Percentiles rank a stretch among this genome's conserved stretches.
Conservation (phyloP, 129 eudicot genomes). For the Centella asiatica region DNA sequence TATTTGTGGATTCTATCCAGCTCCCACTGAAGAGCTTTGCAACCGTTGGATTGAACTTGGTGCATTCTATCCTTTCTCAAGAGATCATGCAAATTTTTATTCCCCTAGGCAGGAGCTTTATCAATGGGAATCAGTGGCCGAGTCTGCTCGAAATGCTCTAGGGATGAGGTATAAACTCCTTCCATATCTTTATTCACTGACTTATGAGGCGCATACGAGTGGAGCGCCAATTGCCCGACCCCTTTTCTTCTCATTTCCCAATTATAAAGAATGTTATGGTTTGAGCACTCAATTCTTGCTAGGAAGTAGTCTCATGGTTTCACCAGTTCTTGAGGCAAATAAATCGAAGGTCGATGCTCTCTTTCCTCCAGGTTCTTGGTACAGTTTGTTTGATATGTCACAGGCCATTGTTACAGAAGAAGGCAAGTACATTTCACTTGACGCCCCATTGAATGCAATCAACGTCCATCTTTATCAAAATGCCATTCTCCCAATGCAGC, state of each 20-base stretch:
- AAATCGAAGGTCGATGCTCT: slow-evolving; percentile 53
- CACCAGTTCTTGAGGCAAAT: slow-evolving; percentile 73
- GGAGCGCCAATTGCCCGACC: slow-evolving; percentile 95
- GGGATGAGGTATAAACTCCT: slow-evolving; percentile 93
- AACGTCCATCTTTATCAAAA: slow-evolving; percentile 84
- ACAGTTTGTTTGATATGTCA: slow-evolving; percentile 63
- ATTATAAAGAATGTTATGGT: slow-evolving; percentile 33
- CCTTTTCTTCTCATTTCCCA: slow-evolving; percentile 69
- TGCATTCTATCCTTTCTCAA: slow-evolving; percentile 86
- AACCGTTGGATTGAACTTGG: slow-evolving; percentile 96
- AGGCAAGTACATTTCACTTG: slow-evolving; percentile 37
- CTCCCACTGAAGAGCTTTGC: slow-evolving; percentile 85
- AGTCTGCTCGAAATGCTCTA: slow-evolving; percentile 73
- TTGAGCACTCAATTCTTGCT: slow-evolving; percentile 78
- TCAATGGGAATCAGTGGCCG: slow-evolving; percentile 80
- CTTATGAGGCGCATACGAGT: slow-evolving; percentile 66
- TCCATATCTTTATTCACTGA: slow-evolving; percentile 74
- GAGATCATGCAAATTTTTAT: slow-evolving; percentile 84
- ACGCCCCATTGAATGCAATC: slow-evolving; percentile 73
- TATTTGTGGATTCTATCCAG: slow-evolving; percentile 88
- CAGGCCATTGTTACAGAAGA: slow-evolving; percentile 39
- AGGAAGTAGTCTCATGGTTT: slow-evolving; percentile 81
- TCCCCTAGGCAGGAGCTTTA: slow-evolving; percentile 93
- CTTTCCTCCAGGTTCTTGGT: slow-evolving; percentile 90
- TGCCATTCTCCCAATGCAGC: slow-evolving; percentile 83